Conservation (phyloP, 768 basidiomycete species). For the Agaricus blazei region DNA sequence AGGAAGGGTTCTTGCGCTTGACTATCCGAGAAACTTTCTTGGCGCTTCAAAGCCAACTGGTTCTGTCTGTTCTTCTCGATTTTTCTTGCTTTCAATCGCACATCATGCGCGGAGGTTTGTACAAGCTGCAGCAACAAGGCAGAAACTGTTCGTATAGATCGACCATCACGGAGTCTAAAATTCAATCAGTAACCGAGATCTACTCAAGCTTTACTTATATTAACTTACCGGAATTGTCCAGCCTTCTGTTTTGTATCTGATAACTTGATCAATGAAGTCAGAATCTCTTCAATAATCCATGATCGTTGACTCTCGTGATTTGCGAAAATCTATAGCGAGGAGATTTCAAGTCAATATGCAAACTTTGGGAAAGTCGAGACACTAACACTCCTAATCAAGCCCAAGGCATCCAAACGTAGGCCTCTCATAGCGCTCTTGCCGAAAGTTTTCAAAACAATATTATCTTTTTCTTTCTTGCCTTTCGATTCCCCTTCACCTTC, state of each 20-base stretch:
- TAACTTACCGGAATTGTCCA: constrained; percentile 75
- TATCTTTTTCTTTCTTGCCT: constrained; percentile 49
- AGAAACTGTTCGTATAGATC: constrained; percentile 89
- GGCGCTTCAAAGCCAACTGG: constrained; percentile 52
- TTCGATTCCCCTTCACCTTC: constrained; percentile 53
- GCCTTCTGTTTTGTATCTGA: constrained; percentile 88
- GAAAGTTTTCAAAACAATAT: constrained; percentile 57
- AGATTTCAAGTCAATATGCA: neutral
- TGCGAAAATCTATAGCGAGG: constrained; percentile 69
- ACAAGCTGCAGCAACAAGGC: constrained; percentile 94
- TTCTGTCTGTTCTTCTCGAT: constrained; percentile 62
- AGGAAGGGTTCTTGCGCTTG: constrained; percentile 43
- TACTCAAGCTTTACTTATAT: neutral
- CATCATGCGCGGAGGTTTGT: constrained; percentile 88
- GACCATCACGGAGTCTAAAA: constrained; percentile 78
- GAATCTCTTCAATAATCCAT: constrained; percentile 98
- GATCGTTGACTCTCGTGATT: constrained; percentile 86
- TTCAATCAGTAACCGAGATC: neutral
- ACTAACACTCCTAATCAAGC: constrained; percentile 80
- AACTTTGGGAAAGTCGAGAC: neutral
- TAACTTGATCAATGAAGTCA: constrained; percentile 84
- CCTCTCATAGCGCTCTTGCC: constrained; percentile 79
- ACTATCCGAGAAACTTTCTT: constrained; percentile 55
- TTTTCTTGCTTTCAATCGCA: constrained; percentile 62
- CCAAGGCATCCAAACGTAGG: constrained; percentile 75